Evolutionary conservation across 192 early-diverging fungal species (phyloP).

Genomic region (Coemansia sp.): DNA sequence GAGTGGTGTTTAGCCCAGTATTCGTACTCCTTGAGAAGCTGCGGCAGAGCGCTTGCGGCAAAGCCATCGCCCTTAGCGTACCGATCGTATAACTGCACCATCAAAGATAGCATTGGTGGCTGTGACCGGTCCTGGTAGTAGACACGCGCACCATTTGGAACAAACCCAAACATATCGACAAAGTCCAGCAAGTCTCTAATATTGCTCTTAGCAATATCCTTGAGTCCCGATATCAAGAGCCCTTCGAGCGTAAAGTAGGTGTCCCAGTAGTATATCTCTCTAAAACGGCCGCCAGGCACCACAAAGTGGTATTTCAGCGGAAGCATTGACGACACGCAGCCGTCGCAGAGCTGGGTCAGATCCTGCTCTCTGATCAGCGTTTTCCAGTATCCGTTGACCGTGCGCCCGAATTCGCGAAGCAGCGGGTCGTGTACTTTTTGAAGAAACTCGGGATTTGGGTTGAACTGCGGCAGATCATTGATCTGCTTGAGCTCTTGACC

Average conservation of each 20-base stretch:
- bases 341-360: slow-evolving; percentile 50
- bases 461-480: slow-evolving; percentile 29
- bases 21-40: slow-evolving; percentile 58
- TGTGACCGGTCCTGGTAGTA: slow-evolving; percentile 76
- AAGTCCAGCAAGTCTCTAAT: slow-evolving; percentile 63
- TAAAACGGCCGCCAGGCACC: slow-evolving; percentile 70
- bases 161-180: slow-evolving; percentile 62
- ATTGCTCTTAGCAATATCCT: slow-evolving; percentile 48
- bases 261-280: slow-evolving; percentile 79
- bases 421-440: slow-evolving; percentile 42
- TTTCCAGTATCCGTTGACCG: slow-evolving; percentile 59
- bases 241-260: slow-evolving; percentile 68
- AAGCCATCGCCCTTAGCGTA: slow-evolving; percentile 52
- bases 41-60: slow-evolving; percentile 52
- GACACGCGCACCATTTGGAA: slow-evolving; percentile 72
- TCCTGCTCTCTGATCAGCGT: slow-evolving; percentile 59
- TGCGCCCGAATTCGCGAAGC: slow-evolving; percentile 48
- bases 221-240: slow-evolving; percentile 56
- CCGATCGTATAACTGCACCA: slow-evolving; percentile 62
- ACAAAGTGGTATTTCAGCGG: slow-evolving; percentile 60
- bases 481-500: slow-evolving; percentile 54
- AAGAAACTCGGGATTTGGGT: slow-evolving; percentile 47
- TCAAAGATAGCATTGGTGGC: slow-evolving; percentile 68
- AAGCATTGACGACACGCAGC: slow-evolving; percentile 59
- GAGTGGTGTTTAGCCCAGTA: slow-evolving; percentile 61